Evolutionary conservation across 2,329 filamentous ascomycete genomes (phyloP), one percentile per base, ranked within the genome.

Genomic region (Xylaria sp.): DNA sequence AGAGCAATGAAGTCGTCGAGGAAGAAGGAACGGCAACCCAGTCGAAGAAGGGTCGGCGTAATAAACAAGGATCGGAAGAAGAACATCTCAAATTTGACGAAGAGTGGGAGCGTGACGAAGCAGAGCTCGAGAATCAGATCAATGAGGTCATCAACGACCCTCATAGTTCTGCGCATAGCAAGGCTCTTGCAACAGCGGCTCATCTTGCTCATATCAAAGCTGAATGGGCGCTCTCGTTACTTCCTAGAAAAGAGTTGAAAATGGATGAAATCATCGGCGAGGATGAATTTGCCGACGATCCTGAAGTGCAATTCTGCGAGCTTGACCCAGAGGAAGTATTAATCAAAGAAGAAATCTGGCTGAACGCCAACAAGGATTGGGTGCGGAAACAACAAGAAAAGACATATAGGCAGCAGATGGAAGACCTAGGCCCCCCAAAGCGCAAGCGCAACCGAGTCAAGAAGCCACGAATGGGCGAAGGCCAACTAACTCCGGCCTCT

Each of bases 301-400:
- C 89, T 0, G 95, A 99, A 76, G 92, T 99, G 4, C 80, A 84
- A 62, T 91, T 91, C 70, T 97, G 94, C 72, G 78, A 93, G 37
- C 83, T 98, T 4, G 85, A 84, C 0, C 85, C 89, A 1, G 85
- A 87, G 2, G 94, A 98, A 78, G 86, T 89, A 2, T 85, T 85
- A 35, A 87, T 93, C 73, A 98, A 97, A 76, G 94, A 97, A 76
- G 87, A 88, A 63, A 91, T 98, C 55, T 99, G 95, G 95, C 88
- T 96, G 45, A 94, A 94, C 63, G 89, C 94, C 74, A 98, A 99
- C 77, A 93, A 95, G 74, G 92, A 96, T 69, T 99, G 94, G 86
- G 83, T 99, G 40, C 91, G 94, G 8, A 86, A 88, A 51, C 90
- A 96, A 73, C 93, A 97, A 73, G 88, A 91, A 63, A 96, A 95